A percentile compares a stretch with the other conserved stretches of the same genome.
Conservation (phyloP, 73 alveolate species). For the Paramecium pentaurelia region DNA sequence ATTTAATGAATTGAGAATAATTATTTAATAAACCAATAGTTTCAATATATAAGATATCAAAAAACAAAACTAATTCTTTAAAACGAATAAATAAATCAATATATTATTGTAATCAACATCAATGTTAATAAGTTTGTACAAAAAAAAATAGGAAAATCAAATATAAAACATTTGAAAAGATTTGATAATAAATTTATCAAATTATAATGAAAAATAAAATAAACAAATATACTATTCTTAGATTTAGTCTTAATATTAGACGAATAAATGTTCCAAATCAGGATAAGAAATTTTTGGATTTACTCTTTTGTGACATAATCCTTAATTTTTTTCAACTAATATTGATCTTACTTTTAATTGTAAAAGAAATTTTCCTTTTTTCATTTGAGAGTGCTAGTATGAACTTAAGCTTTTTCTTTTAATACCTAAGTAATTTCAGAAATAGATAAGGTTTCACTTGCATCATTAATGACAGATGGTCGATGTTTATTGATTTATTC, state of each 20-base stretch:
- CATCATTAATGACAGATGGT: conserved; percentile 23
- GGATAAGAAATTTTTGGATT: not conserved
- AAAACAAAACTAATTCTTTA: too few species aligned
- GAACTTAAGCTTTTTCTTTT: not conserved
- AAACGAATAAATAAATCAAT: too few species aligned
- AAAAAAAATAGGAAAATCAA: too few species aligned
- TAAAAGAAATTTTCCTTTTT: not conserved
- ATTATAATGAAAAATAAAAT: too few species aligned
- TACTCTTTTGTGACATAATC: conserved; percentile 1
- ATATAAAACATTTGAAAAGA: too few species aligned
- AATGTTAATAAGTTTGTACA: too few species aligned
- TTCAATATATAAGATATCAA: too few species aligned
- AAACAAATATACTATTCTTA: conserved; percentile 16
- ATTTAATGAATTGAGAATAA: too few species aligned
- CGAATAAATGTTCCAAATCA: conserved; percentile 20
- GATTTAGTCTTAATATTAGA: conserved; percentile 11
- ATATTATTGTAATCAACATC: too few species aligned
- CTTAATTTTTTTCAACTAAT: not conserved
- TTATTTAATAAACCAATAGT: too few species aligned
- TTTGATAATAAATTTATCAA: too few species aligned
- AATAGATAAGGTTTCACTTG: not conserved
- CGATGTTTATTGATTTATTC: not conserved
- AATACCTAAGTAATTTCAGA: not conserved
- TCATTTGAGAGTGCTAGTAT: not conserved
- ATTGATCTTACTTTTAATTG: conserved; percentile 32